Base-by-base conservation (phyloP, 2,329 filamentous ascomycete species). In the Xylariales sp. region DNA sequence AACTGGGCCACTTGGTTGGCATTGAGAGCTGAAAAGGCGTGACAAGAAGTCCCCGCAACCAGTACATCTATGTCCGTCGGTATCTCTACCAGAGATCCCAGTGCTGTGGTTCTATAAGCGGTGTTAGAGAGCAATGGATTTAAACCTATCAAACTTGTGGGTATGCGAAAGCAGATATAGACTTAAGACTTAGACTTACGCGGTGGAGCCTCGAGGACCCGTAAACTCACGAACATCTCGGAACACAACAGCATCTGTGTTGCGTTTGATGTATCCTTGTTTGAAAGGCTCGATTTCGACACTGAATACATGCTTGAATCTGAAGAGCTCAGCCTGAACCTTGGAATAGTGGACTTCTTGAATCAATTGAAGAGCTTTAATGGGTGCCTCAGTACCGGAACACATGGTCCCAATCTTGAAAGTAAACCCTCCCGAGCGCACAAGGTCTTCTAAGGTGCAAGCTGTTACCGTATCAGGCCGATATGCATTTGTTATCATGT, bases 331-430 rank as follows among this genome's bases (percentile, higher is more conserved):
- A 2, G 54, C 44, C 15, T 54, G 55, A 3, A 59, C 53, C 16
- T 41, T 28, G 4, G 42, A 40, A 12, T 37, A 53, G n/a, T 44
- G 46, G 4, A 70, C 62, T 13, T 74, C 63, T 27, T 62, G 56
- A 31, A 88, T 60, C 55, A 81, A 64, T 12, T 77, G 62, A 12
- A 88, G 53, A 0, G 81, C 81, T 2, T 89, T 65, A 2, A 91
- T 61, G 0, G 86, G 86, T 5, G 79, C 78, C 48, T 91, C 86
- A 0, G 86, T 90, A 0, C 86, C 86, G 2, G 85, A 89, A 54
- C 85, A 90, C 66, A 89, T 78, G 0, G 86, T 91, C 0, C 73
- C 84, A 18, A 89, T 55, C n/a, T 54, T 53, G 33, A 68, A 47
- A 11, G 48, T 29, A 7, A 58, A 41, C 4, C 52, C 52, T 3